Base-by-base conservation (phyloP, 345 rosid species). In the Anacardium occidentale region DNA sequence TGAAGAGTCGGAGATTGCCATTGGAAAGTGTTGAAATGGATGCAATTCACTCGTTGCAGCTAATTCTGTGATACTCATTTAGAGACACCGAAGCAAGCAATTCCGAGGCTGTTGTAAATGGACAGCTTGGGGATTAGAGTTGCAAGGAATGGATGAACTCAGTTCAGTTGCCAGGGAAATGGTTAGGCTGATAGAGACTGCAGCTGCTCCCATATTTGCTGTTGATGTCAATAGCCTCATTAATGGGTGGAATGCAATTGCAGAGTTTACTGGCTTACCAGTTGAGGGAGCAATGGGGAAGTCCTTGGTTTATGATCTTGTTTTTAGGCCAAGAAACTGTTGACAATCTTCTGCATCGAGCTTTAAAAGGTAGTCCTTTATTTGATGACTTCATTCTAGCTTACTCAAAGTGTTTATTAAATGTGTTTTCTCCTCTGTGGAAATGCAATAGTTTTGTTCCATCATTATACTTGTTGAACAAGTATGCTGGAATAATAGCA, bases 1-100 rank as follows among this genome's bases (percentile, higher is more conserved):
- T 90, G 55, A 96, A 91, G 85, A 91, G 96, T 68, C 89, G 93
- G 25, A 90, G 99, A 81, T 83, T 85, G 79, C 97, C 93, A 13
- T 91, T 96, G 98, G 99, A 96, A 78, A 85, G 85, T 70, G 95
- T 94, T 18, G 99, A 96, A 84, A 91, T 96, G 98, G 99, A 96
- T 78, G 99, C 98, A 25, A 93, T 96, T 74, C 99, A 93, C 76
- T 93, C 99, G 17, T 77, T 93, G 80, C 99, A 93, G 86, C 93
- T 96, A 66, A 96, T 96, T 79, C 71, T 96, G 71, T 84, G 98
- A 66, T 98, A 96, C 80, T 90, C 97, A 13, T 95, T 88, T 75
- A 89, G 74, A 79, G 94, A 92, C 34, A 78, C 89, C 11, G 96
- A 90, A 79, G 85, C 89, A 37, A 83, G 83, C 79, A 86, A 91